A percentile compares a stretch with the other conserved stretches of the same genome.
phyloP scores from a whole-genome alignment of 345 rosid genomes.

The Cardamine occulta region DNA sequence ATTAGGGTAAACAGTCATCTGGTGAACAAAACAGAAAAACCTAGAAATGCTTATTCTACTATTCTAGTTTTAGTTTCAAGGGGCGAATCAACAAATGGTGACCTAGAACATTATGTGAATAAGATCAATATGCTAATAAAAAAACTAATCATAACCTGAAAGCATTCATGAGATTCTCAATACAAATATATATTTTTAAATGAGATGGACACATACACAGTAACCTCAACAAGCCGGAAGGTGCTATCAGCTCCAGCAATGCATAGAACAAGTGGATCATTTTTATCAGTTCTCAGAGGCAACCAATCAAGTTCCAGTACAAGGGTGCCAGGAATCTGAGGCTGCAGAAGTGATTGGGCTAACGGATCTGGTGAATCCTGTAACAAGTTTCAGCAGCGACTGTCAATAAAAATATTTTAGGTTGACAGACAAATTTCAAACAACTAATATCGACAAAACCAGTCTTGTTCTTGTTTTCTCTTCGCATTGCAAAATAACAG shows the following conservation, averaged over 20 bases:
- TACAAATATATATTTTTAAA: constrained; percentile 9
- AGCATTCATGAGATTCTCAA: constrained; percentile 13
- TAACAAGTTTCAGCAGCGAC: constrained; percentile 42
- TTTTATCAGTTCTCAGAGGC: constrained; percentile 74
- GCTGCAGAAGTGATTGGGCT: constrained; percentile 94
- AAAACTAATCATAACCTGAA: constrained; percentile 24
- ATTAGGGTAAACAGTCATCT: constrained; percentile 1
- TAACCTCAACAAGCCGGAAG: constrained; percentile 87
- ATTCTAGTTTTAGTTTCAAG: constrained; percentile 18
- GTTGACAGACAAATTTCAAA: constrained; percentile 31
- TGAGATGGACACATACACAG: constrained; percentile 59
- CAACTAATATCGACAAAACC: constrained; percentile 14
- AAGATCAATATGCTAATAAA: constrained; percentile 17
- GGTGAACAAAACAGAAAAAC: constrained; percentile 9
- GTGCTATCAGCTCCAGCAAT: constrained; percentile 98
- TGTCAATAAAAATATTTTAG: constrained; percentile 15
- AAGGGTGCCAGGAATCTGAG: constrained; percentile 96
- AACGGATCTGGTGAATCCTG: constrained; percentile 96
- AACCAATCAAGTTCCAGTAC: constrained; percentile 98
- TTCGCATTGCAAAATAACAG: constrained; percentile 26
- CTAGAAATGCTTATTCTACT: constrained; percentile 19
- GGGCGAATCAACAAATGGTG: constrained; percentile 21
- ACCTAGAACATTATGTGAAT: constrained; percentile 18
- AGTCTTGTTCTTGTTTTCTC: constrained; percentile 4
- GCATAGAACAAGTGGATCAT: constrained; percentile 87